phyloP scores from a whole-genome alignment of 1,284 basidiomycete species.

The Ceratobasidium sp. region DNA sequence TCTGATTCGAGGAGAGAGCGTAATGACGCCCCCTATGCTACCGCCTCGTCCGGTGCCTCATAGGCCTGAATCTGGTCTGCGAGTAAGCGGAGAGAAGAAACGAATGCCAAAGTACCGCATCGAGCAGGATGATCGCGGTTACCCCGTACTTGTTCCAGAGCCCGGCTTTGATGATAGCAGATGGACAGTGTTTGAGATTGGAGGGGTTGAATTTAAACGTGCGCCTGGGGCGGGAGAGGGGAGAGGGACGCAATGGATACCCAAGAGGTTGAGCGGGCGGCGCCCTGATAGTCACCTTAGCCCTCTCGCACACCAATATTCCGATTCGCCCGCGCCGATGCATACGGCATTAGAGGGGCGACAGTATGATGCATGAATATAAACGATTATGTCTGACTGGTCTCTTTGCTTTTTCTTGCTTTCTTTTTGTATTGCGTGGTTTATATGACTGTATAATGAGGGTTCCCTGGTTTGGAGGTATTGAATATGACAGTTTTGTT shows the following conservation, averaged over 20 bases:
- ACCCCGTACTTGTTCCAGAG: constrained; percentile 40
- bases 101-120: constrained; percentile 43
- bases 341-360: constrained; percentile 36
- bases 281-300: constrained; percentile 5
- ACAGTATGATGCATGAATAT: constrained; percentile 34
- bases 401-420: constrained; percentile 13
- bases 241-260: constrained; percentile 27
- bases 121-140: constrained; percentile 35
- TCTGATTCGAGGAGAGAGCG: constrained; percentile 34
- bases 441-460: constrained; percentile 42
- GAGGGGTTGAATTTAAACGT: constrained; percentile 43
- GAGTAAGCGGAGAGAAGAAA: constrained; percentile 28
- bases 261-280: constrained; percentile 27
- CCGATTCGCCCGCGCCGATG: constrained; percentile 36
- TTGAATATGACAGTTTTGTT: constrained; percentile 6
- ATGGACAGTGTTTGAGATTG: constrained; percentile 46
- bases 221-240: constrained; percentile 13
- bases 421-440: constrained; percentile 16
- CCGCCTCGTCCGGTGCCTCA: constrained; percentile 24
- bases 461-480: constrained; percentile 2
- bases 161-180: constrained; percentile 40
- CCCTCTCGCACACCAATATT: constrained; percentile 30
- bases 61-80: constrained; percentile 1
- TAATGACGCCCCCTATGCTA: constrained; percentile 38
- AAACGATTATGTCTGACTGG: constrained; percentile 21